Percentiles rank a stretch among this genome's conserved stretches.
Evolutionary conservation across 805 yeast genomes (phyloP).

Genomic region (Wickerhamiella azyma): DNA sequence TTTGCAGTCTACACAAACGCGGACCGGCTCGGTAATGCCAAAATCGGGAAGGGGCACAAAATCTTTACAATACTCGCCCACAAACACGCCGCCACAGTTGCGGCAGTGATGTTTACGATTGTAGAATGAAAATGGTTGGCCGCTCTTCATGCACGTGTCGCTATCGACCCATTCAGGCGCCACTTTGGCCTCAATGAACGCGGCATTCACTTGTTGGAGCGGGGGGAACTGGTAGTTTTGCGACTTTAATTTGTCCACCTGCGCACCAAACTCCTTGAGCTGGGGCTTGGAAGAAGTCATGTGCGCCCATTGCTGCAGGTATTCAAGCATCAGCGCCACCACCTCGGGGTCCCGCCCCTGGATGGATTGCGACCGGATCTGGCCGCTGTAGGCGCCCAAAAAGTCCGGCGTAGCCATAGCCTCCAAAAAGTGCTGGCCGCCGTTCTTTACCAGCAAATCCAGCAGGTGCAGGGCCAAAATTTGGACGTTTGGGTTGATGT

Average conservation of each 20-base stretch:
- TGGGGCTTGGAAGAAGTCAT: constrained; percentile 59
- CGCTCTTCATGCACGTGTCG: constrained; percentile 90
- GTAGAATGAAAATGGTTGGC: constrained; percentile 60
- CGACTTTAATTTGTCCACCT: constrained; percentile 43
- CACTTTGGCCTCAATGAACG: constrained; percentile 71
- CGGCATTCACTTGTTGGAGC: constrained; percentile 25
- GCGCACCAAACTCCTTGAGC: constrained; percentile 46
- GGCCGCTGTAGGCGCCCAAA: constrained; percentile 61
- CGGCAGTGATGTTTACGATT: constrained; percentile 94
- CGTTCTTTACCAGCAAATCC: constrained; percentile 83
- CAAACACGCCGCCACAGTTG: constrained; percentile 90
- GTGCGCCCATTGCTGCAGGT: constrained; percentile 65
- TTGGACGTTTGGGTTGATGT: constrained; percentile 68
- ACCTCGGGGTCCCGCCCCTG: constrained; percentile 37
- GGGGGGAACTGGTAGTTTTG: constrained; percentile 51
- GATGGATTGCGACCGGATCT: constrained; percentile 35
- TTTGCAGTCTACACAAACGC: constrained; percentile 87
- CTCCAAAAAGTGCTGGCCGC: constrained; percentile 70
- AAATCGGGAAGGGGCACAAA: constrained; percentile 58
- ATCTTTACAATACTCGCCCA: constrained; percentile 74
- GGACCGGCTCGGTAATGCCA: constrained; percentile 77
- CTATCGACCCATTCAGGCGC: constrained; percentile 98
- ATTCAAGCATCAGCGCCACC: constrained; percentile 42
- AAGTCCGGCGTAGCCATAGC: constrained; percentile 79
- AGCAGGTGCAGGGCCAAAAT: constrained; percentile 59